Evolutionary conservation across 164 flowering plant species (phyloP), one percentile per base, ranked within the genome.

Genomic region (Warburgia ugandensis): DNA sequence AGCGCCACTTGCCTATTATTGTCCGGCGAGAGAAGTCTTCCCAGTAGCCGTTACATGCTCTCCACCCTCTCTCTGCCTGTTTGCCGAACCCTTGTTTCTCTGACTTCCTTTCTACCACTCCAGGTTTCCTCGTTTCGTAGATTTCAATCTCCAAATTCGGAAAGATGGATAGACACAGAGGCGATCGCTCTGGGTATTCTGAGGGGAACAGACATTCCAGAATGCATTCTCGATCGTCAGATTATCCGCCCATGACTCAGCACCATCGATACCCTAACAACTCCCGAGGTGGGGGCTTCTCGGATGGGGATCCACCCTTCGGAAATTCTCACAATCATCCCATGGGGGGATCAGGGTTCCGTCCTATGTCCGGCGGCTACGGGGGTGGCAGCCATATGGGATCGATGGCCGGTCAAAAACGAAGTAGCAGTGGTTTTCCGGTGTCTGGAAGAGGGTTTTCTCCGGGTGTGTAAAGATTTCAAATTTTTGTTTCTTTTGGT

Each of bases 361-460:
- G 50, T 14, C 56, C 47, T 4, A 20, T 40, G 47, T 29, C 30
- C 26, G 45, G 36, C 41, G n/a, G n/a, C n/a, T 22, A 29, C 31
- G 63, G 50, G 17, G 67, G 59, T 19, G 57, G 62, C 10, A 70
- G 67, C 12, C 37, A 11, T 1, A 62, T 55, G 17, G 62, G 70
- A 17, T 52, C 56, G 1, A 48, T 55, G 55, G 54, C 47, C 9
- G 62, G 55, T 14, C 65, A 41, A 0, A 61, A 51, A 9, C 58
- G 48, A 5, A 63, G 52, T 26, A 50, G 58, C 26, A 48, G 47
- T 9, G 60, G 51, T 35, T 45, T 45, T 28, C 54, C 54, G 19
- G 54, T 40, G 45, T 68, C 70, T 17, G 90, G 10, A 87, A 84
- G 67, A 87, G 84, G 60, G 23, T 29, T 30, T 48, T 12, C 39